Base-by-base conservation (phyloP, 371 early-diverging fungal genomes). In the Gilbertella persicaria region DNA sequence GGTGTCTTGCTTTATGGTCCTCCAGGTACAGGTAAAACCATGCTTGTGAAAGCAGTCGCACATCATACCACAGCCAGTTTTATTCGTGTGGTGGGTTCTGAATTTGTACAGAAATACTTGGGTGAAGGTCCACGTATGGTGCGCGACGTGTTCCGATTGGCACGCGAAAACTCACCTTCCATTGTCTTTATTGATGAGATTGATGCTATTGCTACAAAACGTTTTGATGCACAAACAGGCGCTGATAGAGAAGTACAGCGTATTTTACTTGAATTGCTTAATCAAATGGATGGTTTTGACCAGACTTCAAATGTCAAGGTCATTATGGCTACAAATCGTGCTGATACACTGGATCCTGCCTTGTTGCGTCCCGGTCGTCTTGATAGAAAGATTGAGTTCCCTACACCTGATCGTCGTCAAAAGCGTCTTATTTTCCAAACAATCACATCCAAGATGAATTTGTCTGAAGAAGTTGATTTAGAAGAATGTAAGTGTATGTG, bases 111-210 rank as follows among this genome's bases (percentile, higher is more conserved):
- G 73, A 99, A 99, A 74, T 99, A 99, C 74, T 79, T 99, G 23
- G 99, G 99, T 55, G 99, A 99, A 65, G 99, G 99, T 14, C 99
- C 99, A 30, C 94, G 99, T 55, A 97, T 99, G 95, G 99, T 99
- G 7, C 89, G 99, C 60, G 99, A 99, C 69, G 93, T 99, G 20
- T 99, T 99, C 86, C 84, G 98, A 53, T 72, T 99, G 50, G 99
- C 99, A 2, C 88, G 99, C 41, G 96, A 97, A 68, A 97, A 99
- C 71, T 93, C 99, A 12, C 99, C 99, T n/a, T 85, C 97, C 4
- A 99, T 99, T 71, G 97, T 99, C 54, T 99, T 99, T 78, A 99
- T 99, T 67, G 99, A 99, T 73, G 99, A 99, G 83, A 99, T 99
- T 65, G 99, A 99, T 78, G 99, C 99, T 16, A 89, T 98, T 70